Evolutionary conservation across 345 rosid species (phyloP).

Genomic region (Salix exigua): DNA sequence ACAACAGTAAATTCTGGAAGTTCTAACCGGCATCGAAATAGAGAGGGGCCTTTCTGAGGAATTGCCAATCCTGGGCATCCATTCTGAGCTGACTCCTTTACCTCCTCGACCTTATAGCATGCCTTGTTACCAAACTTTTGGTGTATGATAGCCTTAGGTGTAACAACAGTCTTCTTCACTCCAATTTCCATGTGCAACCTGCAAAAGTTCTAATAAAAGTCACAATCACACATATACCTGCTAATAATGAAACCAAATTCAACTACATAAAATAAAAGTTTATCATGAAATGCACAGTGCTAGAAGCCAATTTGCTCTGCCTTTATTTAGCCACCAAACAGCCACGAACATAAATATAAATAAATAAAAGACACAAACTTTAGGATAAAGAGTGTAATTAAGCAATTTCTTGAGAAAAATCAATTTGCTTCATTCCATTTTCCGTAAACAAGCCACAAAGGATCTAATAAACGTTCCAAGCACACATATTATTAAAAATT

Average conservation of each 20-base stretch:
- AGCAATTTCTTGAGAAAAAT: no score
- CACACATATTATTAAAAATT: not conserved
- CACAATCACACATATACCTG: no score
- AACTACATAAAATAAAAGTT: not conserved
- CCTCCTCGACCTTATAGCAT: conserved; percentile 61
- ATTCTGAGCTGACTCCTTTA: conserved; percentile 40
- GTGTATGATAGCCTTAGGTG: conserved; percentile 81
- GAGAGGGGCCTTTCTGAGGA: conserved; percentile 71
- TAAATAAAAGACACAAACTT: not conserved
- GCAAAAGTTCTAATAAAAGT: not conserved
- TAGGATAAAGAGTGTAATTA: not conserved
- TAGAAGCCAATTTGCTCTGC: not conserved
- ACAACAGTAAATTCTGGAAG: conserved; percentile 68
- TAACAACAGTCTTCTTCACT: conserved; percentile 37
- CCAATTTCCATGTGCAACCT: conserved; percentile 33
- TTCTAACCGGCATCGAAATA: conserved; percentile 70
- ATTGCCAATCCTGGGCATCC: conserved; percentile 82
- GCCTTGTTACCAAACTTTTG: conserved; percentile 72
- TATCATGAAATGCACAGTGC: not conserved
- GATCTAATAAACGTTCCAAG: not conserved
- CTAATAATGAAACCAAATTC: not conserved
- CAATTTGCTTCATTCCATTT: conserved; percentile 15
- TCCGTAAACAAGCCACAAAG: conserved; percentile 31
- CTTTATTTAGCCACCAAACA: not conserved
- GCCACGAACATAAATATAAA: not conserved